A percentile compares a stretch with the other conserved stretches of the same genome.
phyloP scores from a whole-genome alignment of 441 rosid species.

The Metrosideros polymorpha region DNA sequence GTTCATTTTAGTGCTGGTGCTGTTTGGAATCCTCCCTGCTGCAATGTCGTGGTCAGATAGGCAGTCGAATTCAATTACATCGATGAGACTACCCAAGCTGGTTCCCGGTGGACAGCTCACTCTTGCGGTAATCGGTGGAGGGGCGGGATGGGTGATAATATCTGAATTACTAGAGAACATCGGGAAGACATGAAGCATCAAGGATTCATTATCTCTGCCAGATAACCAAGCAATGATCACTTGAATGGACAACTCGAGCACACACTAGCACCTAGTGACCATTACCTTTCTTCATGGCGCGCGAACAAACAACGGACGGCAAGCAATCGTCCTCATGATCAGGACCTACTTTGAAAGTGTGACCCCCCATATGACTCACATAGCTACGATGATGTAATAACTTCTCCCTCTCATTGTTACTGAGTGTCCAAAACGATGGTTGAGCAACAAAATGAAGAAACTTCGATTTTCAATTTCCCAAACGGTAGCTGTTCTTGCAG shows the following conservation, averaged over 20 bases:
- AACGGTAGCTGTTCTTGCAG: neutral
- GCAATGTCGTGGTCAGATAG: slow-evolving; percentile 94
- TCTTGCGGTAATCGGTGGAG: slow-evolving; percentile 45
- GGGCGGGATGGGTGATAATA: slow-evolving; percentile 48
- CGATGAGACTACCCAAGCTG: slow-evolving; percentile 25
- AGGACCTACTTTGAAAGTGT: neutral
- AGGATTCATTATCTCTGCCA: neutral
- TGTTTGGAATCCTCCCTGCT: slow-evolving; percentile 76
- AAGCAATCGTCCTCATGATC: neutral
- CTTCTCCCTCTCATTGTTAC: neutral
- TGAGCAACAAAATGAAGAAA: neutral
- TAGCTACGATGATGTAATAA: neutral
- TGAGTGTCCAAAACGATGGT: neutral
- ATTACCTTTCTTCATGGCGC: neutral
- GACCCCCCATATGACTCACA: neutral
- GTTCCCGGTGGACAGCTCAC: slow-evolving; percentile 76
- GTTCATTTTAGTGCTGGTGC: slow-evolving; percentile 42
- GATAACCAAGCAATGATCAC: neutral
- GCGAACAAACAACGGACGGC: neutral
- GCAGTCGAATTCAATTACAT: slow-evolving; percentile 32
- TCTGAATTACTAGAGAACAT: slow-evolving; percentile 46
- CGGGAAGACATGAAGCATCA: neutral
- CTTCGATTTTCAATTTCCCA: neutral
- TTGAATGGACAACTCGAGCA: neutral
- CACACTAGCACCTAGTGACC: neutral